These are phyloP conservation scores for Aspergillus sclerotiicarbonarius DNA, from an alignment of 495 filamentous ascomycete genomes.

Conservation along the genomic window DNA sequence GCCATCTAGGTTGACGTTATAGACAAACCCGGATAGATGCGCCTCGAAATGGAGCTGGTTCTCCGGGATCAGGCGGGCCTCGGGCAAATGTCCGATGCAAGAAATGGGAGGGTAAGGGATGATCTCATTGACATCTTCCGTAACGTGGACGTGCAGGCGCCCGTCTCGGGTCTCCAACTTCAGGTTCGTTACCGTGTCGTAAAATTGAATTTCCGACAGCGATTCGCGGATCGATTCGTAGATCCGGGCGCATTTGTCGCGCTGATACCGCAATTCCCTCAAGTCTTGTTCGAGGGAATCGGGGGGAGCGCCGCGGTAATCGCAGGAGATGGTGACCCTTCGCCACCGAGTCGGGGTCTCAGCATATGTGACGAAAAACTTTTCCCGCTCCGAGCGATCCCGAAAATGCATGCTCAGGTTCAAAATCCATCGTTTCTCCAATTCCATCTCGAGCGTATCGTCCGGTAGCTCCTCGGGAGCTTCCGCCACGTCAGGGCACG, in stretches of 20 bases:
- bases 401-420: constrained; percentile 99
- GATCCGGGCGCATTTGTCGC: constrained; percentile 91
- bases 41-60: constrained; percentile 78
- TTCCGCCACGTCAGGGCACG: constrained; percentile 27
- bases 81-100: constrained; percentile 72
- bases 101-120: constrained; percentile 79
- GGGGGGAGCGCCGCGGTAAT: constrained; percentile 78
- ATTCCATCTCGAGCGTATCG: constrained; percentile 69
- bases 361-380: constrained; percentile 97
- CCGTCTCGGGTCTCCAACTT: constrained; percentile 90
- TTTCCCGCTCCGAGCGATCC: constrained; percentile 90
- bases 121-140: constrained; percentile 96
- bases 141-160: constrained; percentile 92
- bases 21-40: constrained; percentile 95
- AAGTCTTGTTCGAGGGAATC: constrained; percentile 87
- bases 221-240: constrained; percentile 96
- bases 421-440: constrained; percentile 89
- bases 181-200: constrained; percentile 91
- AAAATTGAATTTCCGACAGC: constrained; percentile 88
- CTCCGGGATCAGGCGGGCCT: constrained; percentile 63
- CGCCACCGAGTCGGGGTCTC: constrained; percentile 76
- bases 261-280: constrained; percentile 72
- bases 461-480: constrained; percentile 37
- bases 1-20: constrained; percentile 75
- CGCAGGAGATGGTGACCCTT: constrained; percentile 87